phyloP scores from a whole-genome alignment of 441 rosid species.

The Croton setiger region DNA sequence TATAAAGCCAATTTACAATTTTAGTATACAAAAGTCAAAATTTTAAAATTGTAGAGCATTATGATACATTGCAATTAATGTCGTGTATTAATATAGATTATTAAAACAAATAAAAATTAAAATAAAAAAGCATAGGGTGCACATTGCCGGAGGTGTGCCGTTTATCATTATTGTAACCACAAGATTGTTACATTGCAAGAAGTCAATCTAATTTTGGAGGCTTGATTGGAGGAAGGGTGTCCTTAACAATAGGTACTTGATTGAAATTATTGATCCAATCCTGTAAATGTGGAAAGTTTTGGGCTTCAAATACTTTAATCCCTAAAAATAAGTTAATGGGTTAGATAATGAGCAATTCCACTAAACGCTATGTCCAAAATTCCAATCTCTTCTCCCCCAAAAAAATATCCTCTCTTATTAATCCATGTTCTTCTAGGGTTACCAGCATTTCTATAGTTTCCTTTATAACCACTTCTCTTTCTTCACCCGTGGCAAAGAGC shows the following conservation, averaged over 20 bases:
- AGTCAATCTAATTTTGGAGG: no score
- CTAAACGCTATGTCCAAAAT: slow-evolving; percentile 29
- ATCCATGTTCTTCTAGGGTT: slow-evolving; percentile 23
- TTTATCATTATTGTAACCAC: no score
- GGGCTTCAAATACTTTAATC: slow-evolving; percentile 11
- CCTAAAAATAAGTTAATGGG: slow-evolving; percentile 12
- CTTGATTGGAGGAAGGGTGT: slow-evolving; percentile 28
- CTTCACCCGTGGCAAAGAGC: slow-evolving; percentile 13
- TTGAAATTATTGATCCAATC: slow-evolving; percentile 26
- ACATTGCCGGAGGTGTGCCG: no score
- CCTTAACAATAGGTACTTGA: slow-evolving; percentile 17
- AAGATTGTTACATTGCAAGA: no score
- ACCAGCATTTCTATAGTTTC: slow-evolving; percentile 20
- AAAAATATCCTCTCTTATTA: slow-evolving; percentile 19
- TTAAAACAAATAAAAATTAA: no score
- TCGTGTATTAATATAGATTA: no score
- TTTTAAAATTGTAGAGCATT: no score
- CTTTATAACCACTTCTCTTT: slow-evolving; percentile 17
- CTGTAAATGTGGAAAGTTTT: slow-evolving; percentile 24
- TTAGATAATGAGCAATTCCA: slow-evolving; percentile 17
- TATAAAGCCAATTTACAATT: no score
- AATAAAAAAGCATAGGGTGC: no score
- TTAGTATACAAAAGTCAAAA: no score
- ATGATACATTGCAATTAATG: no score
- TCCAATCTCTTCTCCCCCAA: slow-evolving; percentile 25